Evolutionary conservation across 805 yeast genomes (phyloP).

Genomic region (Ogataea haglerorum): DNA sequence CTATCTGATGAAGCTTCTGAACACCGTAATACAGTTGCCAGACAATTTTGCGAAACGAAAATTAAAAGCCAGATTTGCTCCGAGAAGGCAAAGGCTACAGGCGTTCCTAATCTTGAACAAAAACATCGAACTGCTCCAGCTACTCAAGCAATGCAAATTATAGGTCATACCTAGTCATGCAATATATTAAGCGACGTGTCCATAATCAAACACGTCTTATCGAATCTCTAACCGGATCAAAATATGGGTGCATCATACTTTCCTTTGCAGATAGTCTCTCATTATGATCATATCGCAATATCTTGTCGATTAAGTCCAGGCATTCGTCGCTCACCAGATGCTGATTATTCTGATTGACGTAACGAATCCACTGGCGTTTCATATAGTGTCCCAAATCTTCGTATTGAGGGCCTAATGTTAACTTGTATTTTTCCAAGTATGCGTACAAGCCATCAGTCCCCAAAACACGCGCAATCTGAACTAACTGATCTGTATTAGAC

Average conservation of each 20-base stretch:
- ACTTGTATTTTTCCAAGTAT: conserved; percentile 68
- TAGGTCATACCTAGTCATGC: conserved; percentile 1
- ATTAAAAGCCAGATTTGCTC: conserved; percentile 1
- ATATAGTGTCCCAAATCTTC: conserved; percentile 73
- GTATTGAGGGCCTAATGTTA: conserved; percentile 70
- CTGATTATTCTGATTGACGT: conserved; percentile 66
- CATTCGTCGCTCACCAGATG: conserved; percentile 68
- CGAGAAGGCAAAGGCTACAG: conserved; percentile 11
- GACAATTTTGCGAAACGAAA: conserved; percentile 8
- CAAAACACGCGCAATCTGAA: conserved; percentile 81
- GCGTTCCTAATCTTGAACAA: conserved; percentile 18
- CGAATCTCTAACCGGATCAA: conserved; percentile 29
- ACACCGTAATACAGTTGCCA: conserved; percentile 1
- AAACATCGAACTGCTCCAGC: conserved; percentile 14
- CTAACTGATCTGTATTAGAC: conserved; percentile 86
- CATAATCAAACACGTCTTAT: conserved; percentile 2
- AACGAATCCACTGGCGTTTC: conserved; percentile 82
- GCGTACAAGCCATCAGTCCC: conserved; percentile 78
- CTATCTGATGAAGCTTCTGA: conserved; percentile 10
- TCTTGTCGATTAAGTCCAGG: conserved; percentile 74
- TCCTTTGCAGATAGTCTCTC: conserved; percentile 85
- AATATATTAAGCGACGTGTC: not conserved
- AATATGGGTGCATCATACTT: conserved; percentile 69
- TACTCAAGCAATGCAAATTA: conserved; percentile 7
- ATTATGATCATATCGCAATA: conserved; percentile 83